Evolutionary conservation across 768 basidiomycete species (phyloP), one percentile per base, ranked within the genome.

Genomic region (Termitomyces bulborhizus): DNA sequence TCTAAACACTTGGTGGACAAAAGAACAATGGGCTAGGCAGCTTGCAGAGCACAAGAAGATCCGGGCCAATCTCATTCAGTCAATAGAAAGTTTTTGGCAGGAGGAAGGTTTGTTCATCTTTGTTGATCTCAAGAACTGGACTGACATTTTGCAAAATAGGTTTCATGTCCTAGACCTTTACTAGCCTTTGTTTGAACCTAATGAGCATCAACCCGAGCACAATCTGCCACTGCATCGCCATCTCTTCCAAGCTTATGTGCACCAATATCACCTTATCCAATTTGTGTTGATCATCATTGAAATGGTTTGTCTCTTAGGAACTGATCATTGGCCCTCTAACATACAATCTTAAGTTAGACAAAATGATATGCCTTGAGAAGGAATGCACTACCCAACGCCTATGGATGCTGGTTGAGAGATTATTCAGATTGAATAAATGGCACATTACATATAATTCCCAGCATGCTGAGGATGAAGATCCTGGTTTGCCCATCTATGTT

Each of bases 241-340:
- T 63, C 71, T 91, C 8, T 91, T 91, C 60, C 73, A 88, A 53
- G 86, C 84, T 47, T 90, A 85, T 60, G 79, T 87, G 29, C 90
- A 87, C 64, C 86, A 91, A 54, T 80, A 78, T 59, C 79, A 79
- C 59, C 63, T 78, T 31, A 69, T 76, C 24, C 75, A 73, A 49
- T 68, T 76, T 31, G 63, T 73, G 1, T 63, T 53, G 3, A 68
- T 74, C 43, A 55, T 76, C 0, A 54, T 73, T 11, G 73, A 74
- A 46, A 76, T 77, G 74, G 78, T 78, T 51, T 41, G 71, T 60
- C 16, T 7, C 29, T 21, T 32, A 39, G 12, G 21, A 40, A 34
- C 34, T 29, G 24, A 4, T 43, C 2, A 26, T 6, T 1, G 0
- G 21, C 21, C 18, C 24, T 9, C 42, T 48, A 16, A 52, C 11